Evolutionary conservation across 1,284 basidiomycete genomes (phyloP).

Genomic region (Leccinum angustisporum): DNA sequence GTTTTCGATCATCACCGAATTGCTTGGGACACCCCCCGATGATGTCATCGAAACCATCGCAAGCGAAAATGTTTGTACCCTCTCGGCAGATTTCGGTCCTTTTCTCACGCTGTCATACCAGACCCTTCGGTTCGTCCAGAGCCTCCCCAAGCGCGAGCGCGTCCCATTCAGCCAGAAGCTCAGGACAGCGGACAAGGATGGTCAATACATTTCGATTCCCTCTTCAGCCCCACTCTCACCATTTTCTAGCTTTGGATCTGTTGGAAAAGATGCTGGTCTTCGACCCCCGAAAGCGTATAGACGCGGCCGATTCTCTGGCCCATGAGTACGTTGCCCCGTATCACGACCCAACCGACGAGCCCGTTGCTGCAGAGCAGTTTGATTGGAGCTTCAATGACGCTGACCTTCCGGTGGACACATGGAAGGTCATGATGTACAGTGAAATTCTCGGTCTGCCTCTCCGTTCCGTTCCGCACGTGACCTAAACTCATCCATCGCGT

Average conservation of each 20-base stretch:
- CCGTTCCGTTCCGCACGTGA: background rate
- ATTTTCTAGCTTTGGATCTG: constrained; percentile 79
- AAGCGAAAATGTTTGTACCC: constrained; percentile 83
- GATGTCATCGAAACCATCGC: constrained; percentile 99
- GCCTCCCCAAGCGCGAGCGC: constrained; percentile 93
- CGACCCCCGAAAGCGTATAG: constrained; percentile 96
- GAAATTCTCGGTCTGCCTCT: constrained; percentile 81
- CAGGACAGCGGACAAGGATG: constrained; percentile 84
- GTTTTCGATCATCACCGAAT: constrained; percentile 99
- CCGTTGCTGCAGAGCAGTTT: constrained; percentile 91
- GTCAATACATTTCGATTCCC: constrained; percentile 40
- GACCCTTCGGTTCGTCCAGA: constrained; percentile 99
- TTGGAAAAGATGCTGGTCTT: constrained; percentile 99
- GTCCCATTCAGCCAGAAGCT: constrained; percentile 96
- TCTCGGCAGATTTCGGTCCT: background rate
- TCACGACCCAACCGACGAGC: constrained; percentile 98
- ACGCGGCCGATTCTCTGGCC: constrained; percentile 85
- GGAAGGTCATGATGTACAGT: constrained; percentile 99
- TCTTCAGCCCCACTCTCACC: constrained; percentile 9
- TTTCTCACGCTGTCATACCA: constrained; percentile 37
- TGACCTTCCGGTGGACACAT: constrained; percentile 98
- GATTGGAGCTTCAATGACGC: constrained; percentile 99
- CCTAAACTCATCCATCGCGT: constrained; percentile 9
- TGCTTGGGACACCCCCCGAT: constrained; percentile 96
- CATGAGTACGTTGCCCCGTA: constrained; percentile 98